Conservation (phyloP, 2,329 filamentous ascomycete genomes). For the Lecanicillium sp. region DNA sequence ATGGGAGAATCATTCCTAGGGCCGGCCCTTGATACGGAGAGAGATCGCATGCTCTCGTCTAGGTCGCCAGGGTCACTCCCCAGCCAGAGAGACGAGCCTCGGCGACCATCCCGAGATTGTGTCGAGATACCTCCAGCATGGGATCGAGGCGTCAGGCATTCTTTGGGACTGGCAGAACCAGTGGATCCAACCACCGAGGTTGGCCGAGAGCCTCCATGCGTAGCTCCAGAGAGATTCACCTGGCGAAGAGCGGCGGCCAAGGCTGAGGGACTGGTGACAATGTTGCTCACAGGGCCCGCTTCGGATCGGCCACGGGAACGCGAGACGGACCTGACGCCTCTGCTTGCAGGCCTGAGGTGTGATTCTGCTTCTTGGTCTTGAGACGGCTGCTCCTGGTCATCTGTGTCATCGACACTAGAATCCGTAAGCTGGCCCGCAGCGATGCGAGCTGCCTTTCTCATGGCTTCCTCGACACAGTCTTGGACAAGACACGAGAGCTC, state of each 20-base stretch:
- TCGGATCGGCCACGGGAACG: constrained; percentile 21
- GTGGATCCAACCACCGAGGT: constrained; percentile 59
- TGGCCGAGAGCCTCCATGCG: constrained; percentile 39
- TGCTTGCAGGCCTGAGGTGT: constrained; percentile 28
- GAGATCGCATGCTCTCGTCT: constrained; percentile 80
- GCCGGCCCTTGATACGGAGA: constrained; percentile 62
- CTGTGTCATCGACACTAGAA: constrained; percentile 54
- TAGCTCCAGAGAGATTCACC: constrained; percentile 28
- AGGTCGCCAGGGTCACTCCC: constrained; percentile 83
- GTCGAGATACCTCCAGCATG: constrained; percentile 56
- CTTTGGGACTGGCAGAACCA: constrained; percentile 81
- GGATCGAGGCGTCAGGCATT: constrained; percentile 86
- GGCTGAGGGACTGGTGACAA: constrained; percentile 40
- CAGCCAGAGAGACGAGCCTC: constrained; percentile 65
- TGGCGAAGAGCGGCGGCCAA: constrained; percentile 48
- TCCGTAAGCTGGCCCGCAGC: constrained; percentile 80
- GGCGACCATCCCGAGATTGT: constrained; percentile 59
- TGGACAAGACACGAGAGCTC: constrained; percentile 92
- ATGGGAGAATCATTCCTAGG: constrained; percentile 82
- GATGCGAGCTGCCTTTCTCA: constrained; percentile 83
- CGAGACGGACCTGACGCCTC: constrained; percentile 2
- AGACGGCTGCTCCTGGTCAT: constrained; percentile 21
- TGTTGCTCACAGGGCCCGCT: constrained; percentile 42
- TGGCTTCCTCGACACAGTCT: constrained; percentile 88
- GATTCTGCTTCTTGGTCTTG: constrained; percentile 15